Conservation (phyloP, 176 grass and related monocot genomes). For the Carex littledalei region DNA sequence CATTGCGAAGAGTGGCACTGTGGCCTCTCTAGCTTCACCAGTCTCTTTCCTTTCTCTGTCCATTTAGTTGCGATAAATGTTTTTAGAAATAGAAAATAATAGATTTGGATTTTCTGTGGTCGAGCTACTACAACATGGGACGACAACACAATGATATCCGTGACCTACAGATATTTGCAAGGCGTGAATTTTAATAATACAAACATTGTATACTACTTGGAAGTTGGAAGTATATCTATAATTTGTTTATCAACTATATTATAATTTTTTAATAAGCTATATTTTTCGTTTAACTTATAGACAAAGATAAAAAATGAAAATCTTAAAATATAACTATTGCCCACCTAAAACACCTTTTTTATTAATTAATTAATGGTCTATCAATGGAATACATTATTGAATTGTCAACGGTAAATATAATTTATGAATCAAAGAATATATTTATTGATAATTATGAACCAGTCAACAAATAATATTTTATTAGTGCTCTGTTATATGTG, state of each 20-base stretch:
- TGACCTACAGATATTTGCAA: neutral
- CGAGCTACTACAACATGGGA: neutral
- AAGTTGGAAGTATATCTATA: no score
- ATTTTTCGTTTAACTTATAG: neutral
- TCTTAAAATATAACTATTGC: no score
- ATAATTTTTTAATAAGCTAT: no score
- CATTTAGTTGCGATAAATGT: neutral
- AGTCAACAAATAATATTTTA: no score
- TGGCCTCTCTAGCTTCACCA: conserved; percentile 19
- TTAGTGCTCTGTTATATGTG: no score
- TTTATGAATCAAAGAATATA: no score
- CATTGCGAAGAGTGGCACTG: conserved; percentile 20
- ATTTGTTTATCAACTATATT: no score
- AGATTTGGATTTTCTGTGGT: neutral
- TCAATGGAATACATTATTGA: neutral
- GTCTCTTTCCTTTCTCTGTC: conserved; percentile 15
- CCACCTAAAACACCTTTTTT: neutral
- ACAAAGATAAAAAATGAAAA: neutral
- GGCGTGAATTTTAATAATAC: neutral
- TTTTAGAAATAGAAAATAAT: neutral
- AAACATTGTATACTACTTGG: no score
- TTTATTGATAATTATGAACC: no score
- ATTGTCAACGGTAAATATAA: neutral
- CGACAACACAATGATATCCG: neutral
- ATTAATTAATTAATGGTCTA: neutral